A percentile compares a stretch with the other conserved stretches of the same genome.
Conservation (phyloP, 139 green algal genomes). For the Tetradesmus lagerheimii region DNA sequence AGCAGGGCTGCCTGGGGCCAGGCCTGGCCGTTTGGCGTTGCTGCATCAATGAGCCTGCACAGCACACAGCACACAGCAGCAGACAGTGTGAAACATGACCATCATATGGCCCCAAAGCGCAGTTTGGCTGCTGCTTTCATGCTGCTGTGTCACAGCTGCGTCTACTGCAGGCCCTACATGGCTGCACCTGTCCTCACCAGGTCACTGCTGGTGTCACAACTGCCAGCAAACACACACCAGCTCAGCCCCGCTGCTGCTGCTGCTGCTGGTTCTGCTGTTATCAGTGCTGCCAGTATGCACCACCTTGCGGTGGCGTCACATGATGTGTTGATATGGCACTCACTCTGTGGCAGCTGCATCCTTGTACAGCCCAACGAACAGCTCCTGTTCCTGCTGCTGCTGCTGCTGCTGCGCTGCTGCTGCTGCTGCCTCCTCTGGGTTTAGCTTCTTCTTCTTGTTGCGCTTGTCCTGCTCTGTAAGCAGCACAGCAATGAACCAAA, state of each 20-base stretch:
- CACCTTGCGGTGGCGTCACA: neutral
- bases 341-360: slow-evolving; percentile 34
- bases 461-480: slow-evolving; percentile 35
- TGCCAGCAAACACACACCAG: neutral
- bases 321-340: neutral
- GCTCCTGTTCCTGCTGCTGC: slow-evolving; percentile 38
- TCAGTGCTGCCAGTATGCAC: neutral
- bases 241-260: neutral
- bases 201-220: neutral
- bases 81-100: neutral
- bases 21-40: slow-evolving; percentile 69
- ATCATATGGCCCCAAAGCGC: neutral
- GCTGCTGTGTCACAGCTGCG: slow-evolving; percentile 34
- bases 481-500: slow-evolving; percentile 3
- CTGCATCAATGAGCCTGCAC: slow-evolving; percentile 54
- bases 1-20: slow-evolving; percentile 76
- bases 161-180: slow-evolving; percentile 27
- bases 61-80: neutral
- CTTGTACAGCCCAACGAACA: slow-evolving; percentile 40
- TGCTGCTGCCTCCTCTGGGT: slow-evolving; percentile 14
- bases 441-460: slow-evolving; percentile 49
- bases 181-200: neutral
- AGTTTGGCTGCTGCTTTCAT: neutral
- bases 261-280: neutral
- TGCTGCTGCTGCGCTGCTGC: neutral